Base-by-base conservation (phyloP, 371 early-diverging fungal genomes). In the Quaeritorhiza haematococci region DNA sequence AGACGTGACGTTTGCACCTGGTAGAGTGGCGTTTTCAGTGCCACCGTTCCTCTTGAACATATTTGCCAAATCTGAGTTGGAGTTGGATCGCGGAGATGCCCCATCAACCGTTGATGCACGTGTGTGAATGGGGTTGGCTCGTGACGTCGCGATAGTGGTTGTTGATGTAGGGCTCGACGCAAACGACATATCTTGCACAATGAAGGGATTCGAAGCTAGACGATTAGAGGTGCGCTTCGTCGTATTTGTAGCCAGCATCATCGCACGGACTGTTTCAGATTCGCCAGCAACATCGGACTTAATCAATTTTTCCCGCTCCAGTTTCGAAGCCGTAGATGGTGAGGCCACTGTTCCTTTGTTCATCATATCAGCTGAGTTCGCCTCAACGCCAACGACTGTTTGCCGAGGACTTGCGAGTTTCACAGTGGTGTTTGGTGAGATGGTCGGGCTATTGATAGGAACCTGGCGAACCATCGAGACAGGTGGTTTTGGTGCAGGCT, bases 191-290 rank as follows among this genome's bases (percentile, higher is more conserved):
- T 65, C 65, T 29, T 66, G 56, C 32, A 66, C 52, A 32, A 66
- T 64, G 46, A 66, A 66, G 24, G 66, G 66, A 34, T 66, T 66
- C 7, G 28, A 19, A 7, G 64, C 29, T 19, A 64, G 23, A 28
- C 62, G 44, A 21, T 56, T 29, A 13, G 38, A 38, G 13, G 38
- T 38, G 19, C 13, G 13, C 19, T 38, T 38, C 38, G 38, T 13
- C 13, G 19, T 19, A 19, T 13, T 19, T 13, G 38, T 38, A 38
- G 38, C n/a, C n/a, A n/a, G n/a, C n/a, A n/a, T n/a, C n/a, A n/a
- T n/a, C n/a, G 19, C 38, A 13, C 38, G 38, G 19, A 38, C 19
- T 38, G 13, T 19, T 38, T 38, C 19, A 19, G 38, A 13, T 38
- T 19, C 13, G 38, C 19, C 56, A 15, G 55, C 15, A n/a, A 61